phyloP scores from a whole-genome alignment of 306 rosid genomes.

The Gleditsia sinensis region DNA sequence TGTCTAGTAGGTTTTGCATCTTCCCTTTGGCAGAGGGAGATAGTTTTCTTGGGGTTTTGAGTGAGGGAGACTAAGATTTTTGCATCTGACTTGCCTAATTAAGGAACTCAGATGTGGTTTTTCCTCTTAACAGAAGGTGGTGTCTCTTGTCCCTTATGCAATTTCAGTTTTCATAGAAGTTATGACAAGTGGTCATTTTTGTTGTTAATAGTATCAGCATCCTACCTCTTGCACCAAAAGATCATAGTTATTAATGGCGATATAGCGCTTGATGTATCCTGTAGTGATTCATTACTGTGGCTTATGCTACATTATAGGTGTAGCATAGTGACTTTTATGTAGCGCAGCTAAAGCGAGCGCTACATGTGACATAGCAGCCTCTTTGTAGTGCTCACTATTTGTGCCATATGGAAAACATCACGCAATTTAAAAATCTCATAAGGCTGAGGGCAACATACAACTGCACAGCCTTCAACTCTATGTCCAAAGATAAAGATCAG shows the following conservation, averaged over 20 bases:
- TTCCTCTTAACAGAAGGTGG: not conserved
- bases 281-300: not conserved
- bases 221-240: not conserved
- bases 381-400: not conserved
- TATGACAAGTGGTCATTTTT: not conserved
- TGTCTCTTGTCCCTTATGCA: constrained; percentile 13
- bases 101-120: not conserved
- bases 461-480: not conserved
- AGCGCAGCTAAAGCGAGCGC: not conserved
- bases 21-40: not conserved
- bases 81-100: constrained; percentile 10
- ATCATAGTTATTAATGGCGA: not conserved
- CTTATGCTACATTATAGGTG: not conserved
- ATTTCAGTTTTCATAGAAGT: not conserved
- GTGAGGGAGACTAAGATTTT: constrained; percentile 3
- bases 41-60: not conserved
- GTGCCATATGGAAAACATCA: not conserved
- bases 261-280: not conserved
- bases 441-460: not conserved
- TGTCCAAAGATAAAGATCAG: not conserved
- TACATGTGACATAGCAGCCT: not conserved
- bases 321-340: not conserved
- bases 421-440: not conserved
- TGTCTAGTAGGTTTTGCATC: not conserved
- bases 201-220: not conserved